These are phyloP conservation scores for Saccharomyces jurei DNA, from an alignment of 805 yeast genomes.

Conservation along the genomic window DNA sequence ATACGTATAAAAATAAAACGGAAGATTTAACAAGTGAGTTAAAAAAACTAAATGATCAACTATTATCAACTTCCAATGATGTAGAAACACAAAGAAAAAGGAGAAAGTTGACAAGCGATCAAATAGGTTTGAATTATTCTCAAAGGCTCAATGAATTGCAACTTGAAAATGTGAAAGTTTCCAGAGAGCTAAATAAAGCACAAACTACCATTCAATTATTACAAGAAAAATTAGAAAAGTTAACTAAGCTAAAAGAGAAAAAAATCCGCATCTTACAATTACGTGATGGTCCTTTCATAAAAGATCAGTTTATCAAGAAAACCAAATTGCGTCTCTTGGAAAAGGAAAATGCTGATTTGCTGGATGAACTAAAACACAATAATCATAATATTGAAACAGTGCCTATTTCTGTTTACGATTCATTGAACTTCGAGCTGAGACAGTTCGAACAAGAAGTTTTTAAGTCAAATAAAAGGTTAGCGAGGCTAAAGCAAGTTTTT, in stretches of 20 bases:
- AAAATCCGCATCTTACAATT: slow-evolving; percentile 50
- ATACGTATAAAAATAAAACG: slow-evolving; percentile 47
- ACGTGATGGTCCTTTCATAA: slow-evolving; percentile 54
- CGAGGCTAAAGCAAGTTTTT: slow-evolving; percentile 48
- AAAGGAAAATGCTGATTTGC: slow-evolving; percentile 51
- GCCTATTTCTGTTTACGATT: slow-evolving; percentile 57
- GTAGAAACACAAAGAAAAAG: slow-evolving; percentile 11
- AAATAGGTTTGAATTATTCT: slow-evolving; percentile 22
- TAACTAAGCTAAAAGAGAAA: slow-evolving; percentile 31
- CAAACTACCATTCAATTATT: slow-evolving; percentile 32
- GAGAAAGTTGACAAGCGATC: slow-evolving; percentile 26
- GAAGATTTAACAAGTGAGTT: slow-evolving; percentile 36
- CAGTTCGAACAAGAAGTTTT: slow-evolving; percentile 40
- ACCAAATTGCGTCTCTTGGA: slow-evolving; percentile 43
- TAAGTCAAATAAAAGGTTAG: slow-evolving; percentile 43
- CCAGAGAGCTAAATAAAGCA: slow-evolving; percentile 32
- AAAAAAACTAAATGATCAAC: slow-evolving; percentile 24
- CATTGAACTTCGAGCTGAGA: slow-evolving; percentile 47
- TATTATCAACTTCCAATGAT: slow-evolving; percentile 12
- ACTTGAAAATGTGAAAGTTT: slow-evolving; percentile 35
- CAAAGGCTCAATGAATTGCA: slow-evolving; percentile 32
- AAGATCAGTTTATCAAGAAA: slow-evolving; percentile 54
- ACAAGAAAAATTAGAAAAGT: slow-evolving; percentile 32
- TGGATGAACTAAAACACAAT: slow-evolving; percentile 24
- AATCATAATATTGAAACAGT: slow-evolving; percentile 23